Evolutionary conservation across 78 protist species (phyloP).

Genomic region (Dictyostelium purpureum): DNA sequence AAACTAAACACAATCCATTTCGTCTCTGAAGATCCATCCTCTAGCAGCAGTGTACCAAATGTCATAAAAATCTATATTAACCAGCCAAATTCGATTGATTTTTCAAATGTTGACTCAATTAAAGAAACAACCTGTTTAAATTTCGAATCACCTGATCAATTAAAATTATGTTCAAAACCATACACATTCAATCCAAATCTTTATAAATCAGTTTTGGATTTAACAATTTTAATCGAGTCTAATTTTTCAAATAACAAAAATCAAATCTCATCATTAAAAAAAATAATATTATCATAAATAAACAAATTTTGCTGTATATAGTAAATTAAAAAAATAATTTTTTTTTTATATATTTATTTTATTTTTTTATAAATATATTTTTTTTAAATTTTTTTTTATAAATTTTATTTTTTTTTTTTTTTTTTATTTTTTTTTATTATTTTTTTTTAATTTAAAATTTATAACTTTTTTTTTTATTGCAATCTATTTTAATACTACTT

Average conservation of each 20-base stretch:
- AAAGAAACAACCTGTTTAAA: too few species aligned
- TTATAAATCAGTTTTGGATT: background rate
- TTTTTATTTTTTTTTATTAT: background rate
- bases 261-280: background rate
- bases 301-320: too few species aligned
- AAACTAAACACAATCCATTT: background rate
- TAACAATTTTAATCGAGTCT: background rate
- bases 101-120: too few species aligned
- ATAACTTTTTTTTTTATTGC: background rate
- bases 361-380: background rate
- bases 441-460: background rate
- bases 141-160: too few species aligned
- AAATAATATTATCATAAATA: background rate
- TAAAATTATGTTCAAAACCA: background rate
- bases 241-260: background rate
- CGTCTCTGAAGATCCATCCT: background rate
- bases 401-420: background rate
- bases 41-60: background rate
- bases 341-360: background rate
- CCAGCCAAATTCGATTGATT: background rate
- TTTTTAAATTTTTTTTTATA: background rate
- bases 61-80: conserved; percentile 1
- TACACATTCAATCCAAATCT: background rate
- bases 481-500: background rate
- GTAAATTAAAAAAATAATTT: background rate